Conservation (phyloP, 495 filamentous ascomycete species). For the Podospora australis region DNA sequence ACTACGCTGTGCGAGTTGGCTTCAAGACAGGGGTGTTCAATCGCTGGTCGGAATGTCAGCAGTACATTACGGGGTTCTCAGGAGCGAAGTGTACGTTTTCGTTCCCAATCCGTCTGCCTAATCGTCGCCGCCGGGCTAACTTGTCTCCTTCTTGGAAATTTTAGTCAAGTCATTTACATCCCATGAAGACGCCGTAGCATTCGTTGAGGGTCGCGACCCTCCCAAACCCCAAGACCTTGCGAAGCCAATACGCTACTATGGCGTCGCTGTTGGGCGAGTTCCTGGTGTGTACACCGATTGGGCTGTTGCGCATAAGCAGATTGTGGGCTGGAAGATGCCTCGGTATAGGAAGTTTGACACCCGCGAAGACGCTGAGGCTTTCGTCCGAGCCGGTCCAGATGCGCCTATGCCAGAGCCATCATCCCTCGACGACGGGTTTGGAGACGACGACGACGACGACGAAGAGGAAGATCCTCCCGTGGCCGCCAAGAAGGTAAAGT, state of each 20-base stretch:
- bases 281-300: conserved; percentile 90
- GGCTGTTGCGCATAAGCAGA: conserved; percentile 68
- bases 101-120: background rate
- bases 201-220: conserved; percentile 62
- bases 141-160: too few species aligned
- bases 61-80: conserved; percentile 78
- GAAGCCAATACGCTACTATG: conserved; percentile 63
- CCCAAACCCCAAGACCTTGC: conserved; percentile 21
- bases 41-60: conserved; percentile 72
- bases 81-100: conserved; percentile 64
- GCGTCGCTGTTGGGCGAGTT: conserved; percentile 69
- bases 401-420: conserved; percentile 32
- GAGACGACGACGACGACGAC: too few species aligned
- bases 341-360: conserved; percentile 79
- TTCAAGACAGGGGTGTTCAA: conserved; percentile 80
- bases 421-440: too few species aligned
- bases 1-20: conserved; percentile 80
- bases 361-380: conserved; percentile 61
- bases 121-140: too few species aligned
- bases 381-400: conserved; percentile 31
- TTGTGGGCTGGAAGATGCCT: conserved; percentile 67
- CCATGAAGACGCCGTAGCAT: conserved; percentile 70
- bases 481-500: conserved; percentile 55
- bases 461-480: conserved; percentile 34
- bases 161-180: conserved; percentile 80